Conservation (phyloP, 73 alveolate genomes). For the Diophrys appendiculata region DNA sequence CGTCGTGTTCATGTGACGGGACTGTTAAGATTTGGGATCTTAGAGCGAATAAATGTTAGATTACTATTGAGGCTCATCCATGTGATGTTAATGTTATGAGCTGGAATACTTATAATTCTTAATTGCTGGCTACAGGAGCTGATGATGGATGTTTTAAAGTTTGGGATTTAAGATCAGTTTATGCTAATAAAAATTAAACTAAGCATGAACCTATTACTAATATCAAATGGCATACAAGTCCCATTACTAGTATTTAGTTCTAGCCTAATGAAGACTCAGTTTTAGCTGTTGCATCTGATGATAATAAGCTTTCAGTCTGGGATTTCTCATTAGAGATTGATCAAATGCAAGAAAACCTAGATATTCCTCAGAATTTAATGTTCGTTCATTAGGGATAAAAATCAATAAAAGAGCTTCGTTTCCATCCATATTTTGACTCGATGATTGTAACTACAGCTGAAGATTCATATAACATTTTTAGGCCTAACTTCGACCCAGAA, state of each 20-base stretch:
- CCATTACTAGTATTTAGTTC: slow-evolving; percentile 85
- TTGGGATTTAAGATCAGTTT: slow-evolving; percentile 89
- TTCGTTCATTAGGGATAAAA: slow-evolving; percentile 91
- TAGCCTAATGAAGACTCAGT: slow-evolving; percentile 89
- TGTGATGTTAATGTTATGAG: slow-evolving; percentile 90
- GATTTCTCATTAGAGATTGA: slow-evolving; percentile 94
- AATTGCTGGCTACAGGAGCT: slow-evolving; percentile 87
- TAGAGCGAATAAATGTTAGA: slow-evolving; percentile 66
- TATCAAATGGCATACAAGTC: slow-evolving; percentile 91
- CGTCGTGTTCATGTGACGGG: slow-evolving; percentile 90
- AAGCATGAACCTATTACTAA: slow-evolving; percentile 69
- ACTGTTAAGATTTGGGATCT: slow-evolving; percentile 89
- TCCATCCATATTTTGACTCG: slow-evolving; percentile 80
- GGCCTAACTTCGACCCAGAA: slow-evolving; percentile 83
- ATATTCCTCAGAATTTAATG: slow-evolving; percentile 90
- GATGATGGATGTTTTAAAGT: slow-evolving; percentile 91
- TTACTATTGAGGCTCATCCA: slow-evolving; percentile 78
- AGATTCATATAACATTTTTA: slow-evolving; percentile 85
- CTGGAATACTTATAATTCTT: slow-evolving; percentile 79
- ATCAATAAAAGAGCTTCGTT: slow-evolving; percentile 86
- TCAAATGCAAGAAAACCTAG: slow-evolving; percentile 70
- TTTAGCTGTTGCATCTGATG: slow-evolving; percentile 89
- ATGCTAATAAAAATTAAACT: background rate
- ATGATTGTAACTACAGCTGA: slow-evolving; percentile 85
- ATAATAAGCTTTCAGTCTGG: slow-evolving; percentile 85